These are phyloP conservation scores for Lipomyces orientalis DNA, from an alignment of 805 yeast species.

Conservation along the genomic window DNA sequence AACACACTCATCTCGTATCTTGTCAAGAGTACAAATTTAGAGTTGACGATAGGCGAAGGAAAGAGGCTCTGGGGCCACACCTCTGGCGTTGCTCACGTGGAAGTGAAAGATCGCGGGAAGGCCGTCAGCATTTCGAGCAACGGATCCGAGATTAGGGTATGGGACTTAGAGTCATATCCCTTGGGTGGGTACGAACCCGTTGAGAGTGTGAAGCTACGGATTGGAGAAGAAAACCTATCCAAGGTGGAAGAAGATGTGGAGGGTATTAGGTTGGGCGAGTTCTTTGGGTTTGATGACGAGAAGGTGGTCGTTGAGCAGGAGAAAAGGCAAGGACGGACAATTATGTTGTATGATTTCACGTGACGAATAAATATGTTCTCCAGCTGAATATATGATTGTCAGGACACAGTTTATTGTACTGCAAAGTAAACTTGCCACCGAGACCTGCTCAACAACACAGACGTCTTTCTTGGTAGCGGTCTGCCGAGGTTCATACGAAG, in stretches of 20 bases:
- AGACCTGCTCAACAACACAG: background rate
- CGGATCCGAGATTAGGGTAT: constrained; percentile 28
- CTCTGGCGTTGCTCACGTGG: constrained; percentile 20
- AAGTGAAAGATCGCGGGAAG: constrained; percentile 28
- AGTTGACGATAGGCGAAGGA: constrained; percentile 16
- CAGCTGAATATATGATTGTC: background rate
- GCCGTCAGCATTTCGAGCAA: constrained; percentile 29
- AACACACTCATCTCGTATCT: constrained; percentile 26
- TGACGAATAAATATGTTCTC: background rate
- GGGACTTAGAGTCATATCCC: constrained; percentile 24
- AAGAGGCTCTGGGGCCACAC: constrained; percentile 33
- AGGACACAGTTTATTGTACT: background rate
- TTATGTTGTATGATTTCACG: constrained; percentile 29
- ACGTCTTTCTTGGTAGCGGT: too few species aligned
- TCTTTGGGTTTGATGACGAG: constrained; percentile 33
- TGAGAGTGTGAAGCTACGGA: constrained; percentile 19
- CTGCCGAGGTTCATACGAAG: background rate
- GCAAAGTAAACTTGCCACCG: background rate
- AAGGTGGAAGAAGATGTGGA: background rate
- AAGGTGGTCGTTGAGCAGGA: constrained; percentile 30
- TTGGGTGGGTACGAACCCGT: background rate
- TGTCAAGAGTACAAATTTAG: constrained; percentile 24
- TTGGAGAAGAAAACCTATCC: background rate
- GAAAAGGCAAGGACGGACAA: constrained; percentile 10
- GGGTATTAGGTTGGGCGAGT: constrained; percentile 15